Evolutionary conservation across 75 land plant genomes (phyloP).

Genomic region (Picea sitchensis): DNA sequence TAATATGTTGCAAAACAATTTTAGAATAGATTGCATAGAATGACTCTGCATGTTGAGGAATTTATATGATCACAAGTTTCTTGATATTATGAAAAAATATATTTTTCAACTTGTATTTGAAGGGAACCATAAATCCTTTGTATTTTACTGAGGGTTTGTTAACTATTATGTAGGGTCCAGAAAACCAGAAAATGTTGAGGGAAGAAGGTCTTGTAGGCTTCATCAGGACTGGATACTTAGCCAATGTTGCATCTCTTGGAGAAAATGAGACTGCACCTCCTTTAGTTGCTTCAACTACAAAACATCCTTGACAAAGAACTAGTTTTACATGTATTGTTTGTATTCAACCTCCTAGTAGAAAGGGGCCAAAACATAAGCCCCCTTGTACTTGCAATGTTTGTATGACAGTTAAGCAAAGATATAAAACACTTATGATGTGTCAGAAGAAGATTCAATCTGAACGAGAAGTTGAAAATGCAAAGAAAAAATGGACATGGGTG

Average conservation of each 20-base stretch:
- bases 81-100: not conserved
- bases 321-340: constrained; percentile 94
- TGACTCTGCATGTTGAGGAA: not conserved
- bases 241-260: constrained; percentile 58
- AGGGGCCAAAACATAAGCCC: constrained; percentile 83
- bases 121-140: not conserved
- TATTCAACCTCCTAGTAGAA: constrained; percentile 95
- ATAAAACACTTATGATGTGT: constrained; percentile 71
- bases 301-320: constrained; percentile 82
- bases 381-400: constrained; percentile 80
- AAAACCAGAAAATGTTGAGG: constrained; percentile 29
- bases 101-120: not conserved
- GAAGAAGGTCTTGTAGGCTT: constrained; percentile 23
- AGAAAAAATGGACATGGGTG: constrained; percentile 14
- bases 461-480: constrained; percentile 59
- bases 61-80: not conserved
- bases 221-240: constrained; percentile 73
- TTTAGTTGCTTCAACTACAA: constrained; percentile 60
- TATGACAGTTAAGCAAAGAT: constrained; percentile 71
- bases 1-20: not conserved
- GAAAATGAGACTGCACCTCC: constrained; percentile 37
- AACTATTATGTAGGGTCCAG: constrained; percentile 32
- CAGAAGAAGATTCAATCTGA: constrained; percentile 74
- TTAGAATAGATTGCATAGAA: too few relatives aligned
- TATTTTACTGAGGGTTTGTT: constrained; percentile 12